These are phyloP conservation scores for Coemansia interrupta DNA, from an alignment of 192 early-diverging fungal genomes.

Conservation along the genomic window DNA sequence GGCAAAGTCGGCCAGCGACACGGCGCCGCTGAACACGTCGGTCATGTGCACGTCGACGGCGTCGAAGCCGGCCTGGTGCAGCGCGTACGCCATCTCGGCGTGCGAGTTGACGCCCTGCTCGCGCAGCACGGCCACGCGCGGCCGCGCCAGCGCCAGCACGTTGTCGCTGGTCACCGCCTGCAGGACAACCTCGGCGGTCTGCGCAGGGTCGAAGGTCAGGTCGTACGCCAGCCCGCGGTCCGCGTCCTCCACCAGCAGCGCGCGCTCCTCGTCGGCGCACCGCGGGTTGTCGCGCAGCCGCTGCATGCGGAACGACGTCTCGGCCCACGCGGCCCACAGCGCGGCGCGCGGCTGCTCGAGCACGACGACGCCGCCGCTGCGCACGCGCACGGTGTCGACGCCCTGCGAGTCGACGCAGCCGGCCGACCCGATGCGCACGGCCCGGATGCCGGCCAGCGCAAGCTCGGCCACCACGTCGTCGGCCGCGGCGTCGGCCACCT, in stretches of 20 bases:
- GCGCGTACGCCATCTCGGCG: conserved; percentile 91
- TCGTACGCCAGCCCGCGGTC: conserved; percentile 78
- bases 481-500: conserved; percentile 65
- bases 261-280: conserved; percentile 82
- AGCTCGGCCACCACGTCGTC: conserved; percentile 48
- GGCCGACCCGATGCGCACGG: conserved; percentile 61
- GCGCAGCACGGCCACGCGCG: conserved; percentile 89
- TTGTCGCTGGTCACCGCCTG: conserved; percentile 7
- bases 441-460: conserved; percentile 49
- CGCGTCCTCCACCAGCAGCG: conserved; percentile 60
- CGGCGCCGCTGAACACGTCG: conserved; percentile 71
- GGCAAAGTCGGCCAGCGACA: conserved; percentile 65
- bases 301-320: conserved; percentile 92
- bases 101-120: conserved; percentile 98
- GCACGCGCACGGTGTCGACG: conserved; percentile 57
- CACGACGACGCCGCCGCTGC: conserved; percentile 43
- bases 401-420: conserved; percentile 22
- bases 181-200: conserved; percentile 19
- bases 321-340: conserved; percentile 82
- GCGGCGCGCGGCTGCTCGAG: conserved; percentile 59
- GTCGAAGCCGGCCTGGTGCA: conserved; percentile 89
- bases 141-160: conserved; percentile 30
- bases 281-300: conserved; percentile 82
- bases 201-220: conserved; percentile 73
- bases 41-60: conserved; percentile 99